Conservation (phyloP, 2,329 filamentous ascomycete species). For the Penicillium sp. region DNA sequence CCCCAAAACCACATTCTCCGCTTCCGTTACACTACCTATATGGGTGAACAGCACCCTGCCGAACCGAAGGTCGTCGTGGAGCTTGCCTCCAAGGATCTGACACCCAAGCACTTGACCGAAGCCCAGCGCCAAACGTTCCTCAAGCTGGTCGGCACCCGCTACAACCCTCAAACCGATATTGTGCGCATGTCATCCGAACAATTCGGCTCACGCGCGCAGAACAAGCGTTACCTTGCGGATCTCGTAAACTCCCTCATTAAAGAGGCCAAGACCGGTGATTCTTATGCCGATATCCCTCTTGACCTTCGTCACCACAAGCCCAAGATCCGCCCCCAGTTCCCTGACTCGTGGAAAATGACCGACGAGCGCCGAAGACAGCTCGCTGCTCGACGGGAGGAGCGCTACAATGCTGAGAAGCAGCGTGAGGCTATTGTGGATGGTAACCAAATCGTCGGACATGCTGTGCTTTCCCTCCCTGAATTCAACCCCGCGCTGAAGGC, state of each 20-base stretch:
- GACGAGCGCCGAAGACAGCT: constrained; percentile 66
- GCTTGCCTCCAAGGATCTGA: constrained; percentile 73
- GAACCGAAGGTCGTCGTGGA: constrained; percentile 93
- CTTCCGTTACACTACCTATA: constrained; percentile 95
- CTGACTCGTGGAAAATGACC: constrained; percentile 79
- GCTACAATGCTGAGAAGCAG: constrained; percentile 57
- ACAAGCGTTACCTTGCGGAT: constrained; percentile 91
- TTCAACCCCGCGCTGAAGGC: constrained; percentile 32
- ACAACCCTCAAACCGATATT: constrained; percentile 78
- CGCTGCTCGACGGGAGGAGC: constrained; percentile 57
- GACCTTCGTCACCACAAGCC: constrained; percentile 81
- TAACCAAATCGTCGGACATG: constrained; percentile 40
- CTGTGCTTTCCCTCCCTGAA: constrained; percentile 31
- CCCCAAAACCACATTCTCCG: constrained; percentile 68
- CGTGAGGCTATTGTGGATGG: constrained; percentile 59
- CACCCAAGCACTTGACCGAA: constrained; percentile 58
- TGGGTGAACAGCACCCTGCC: constrained; percentile 90
- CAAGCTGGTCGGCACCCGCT: constrained; percentile 82
- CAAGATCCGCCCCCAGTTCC: constrained; percentile 70
- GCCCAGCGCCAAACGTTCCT: constrained; percentile 76
- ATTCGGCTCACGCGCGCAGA: constrained; percentile 86
- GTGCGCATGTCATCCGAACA: constrained; percentile 90
- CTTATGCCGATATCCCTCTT: constrained; percentile 84
- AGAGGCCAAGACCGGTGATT: constrained; percentile 78
- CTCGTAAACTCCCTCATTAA: constrained; percentile 70